These are phyloP conservation scores for Ceratobasidium sp. DNA, from an alignment of 1,284 basidiomycete genomes.

Conservation along the genomic window DNA sequence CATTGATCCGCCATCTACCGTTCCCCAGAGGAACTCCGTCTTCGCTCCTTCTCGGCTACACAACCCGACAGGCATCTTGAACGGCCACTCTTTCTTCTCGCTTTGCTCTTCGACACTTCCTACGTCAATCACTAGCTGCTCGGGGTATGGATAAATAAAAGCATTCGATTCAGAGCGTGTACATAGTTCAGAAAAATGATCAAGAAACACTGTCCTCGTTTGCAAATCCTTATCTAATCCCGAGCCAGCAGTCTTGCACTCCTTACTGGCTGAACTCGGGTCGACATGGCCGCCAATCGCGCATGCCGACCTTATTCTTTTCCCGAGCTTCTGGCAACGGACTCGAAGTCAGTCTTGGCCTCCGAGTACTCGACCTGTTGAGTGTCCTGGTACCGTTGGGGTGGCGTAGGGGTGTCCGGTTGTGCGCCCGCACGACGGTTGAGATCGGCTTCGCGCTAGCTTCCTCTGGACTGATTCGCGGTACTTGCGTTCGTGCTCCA, in stretches of 20 bases:
- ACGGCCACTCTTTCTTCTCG: neutral
- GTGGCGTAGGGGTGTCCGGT: neutral
- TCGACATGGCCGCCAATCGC: too few relatives aligned
- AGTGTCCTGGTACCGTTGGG: neutral
- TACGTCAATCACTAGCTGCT: neutral
- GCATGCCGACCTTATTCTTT: neutral
- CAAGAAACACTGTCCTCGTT: neutral
- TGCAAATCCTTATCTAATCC: too few relatives aligned
- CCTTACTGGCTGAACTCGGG: too few relatives aligned
- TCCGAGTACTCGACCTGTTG: neutral
- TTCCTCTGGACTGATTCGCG: neutral
- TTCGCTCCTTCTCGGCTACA: neutral
- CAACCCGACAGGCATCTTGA: neutral
- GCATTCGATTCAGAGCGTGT: neutral
- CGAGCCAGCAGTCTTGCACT: too few relatives aligned
- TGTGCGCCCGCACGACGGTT: neutral
- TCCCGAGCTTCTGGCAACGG: neutral
- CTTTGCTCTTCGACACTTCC: neutral
- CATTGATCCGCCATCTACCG: slow-evolving; percentile 11
- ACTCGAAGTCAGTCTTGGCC: neutral
- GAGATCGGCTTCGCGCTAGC: too few relatives aligned
- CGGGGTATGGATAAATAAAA: neutral
- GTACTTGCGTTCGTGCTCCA: neutral
- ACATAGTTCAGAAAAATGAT: neutral
- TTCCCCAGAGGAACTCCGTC: neutral